Evolutionary conservation across 2,329 filamentous ascomycete species (phyloP), one percentile per base, ranked within the genome.

Genomic region (Alternaria incomplexa): DNA sequence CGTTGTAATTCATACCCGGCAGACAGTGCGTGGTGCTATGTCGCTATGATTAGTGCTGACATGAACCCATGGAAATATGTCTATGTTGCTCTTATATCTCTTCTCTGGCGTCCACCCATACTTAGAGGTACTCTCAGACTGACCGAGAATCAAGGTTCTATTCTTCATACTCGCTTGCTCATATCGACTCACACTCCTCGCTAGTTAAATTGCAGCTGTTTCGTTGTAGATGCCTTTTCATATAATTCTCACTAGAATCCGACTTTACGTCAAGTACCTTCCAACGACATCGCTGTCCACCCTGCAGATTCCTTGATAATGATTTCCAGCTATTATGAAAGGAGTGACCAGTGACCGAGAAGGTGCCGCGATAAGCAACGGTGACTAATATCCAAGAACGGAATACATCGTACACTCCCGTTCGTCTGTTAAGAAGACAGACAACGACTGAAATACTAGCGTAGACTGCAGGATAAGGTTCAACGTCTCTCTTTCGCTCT

Each of bases 201-300:
- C 13, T 36, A 4, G 4, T 36, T n/a, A 7, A n/a, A n/a, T 9
- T 5, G 32, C 32, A 36, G 15, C 15, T 36, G 0, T 36, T n/a
- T n/a, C 7, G 7, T 5, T 9, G 32, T 5, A n/a, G 7, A 36
- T n/a, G 6, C 30, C 30, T 0, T 15, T 32, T 1, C 0, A 15
- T 8, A 15, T 32, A 15, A 8, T 8, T 15, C 1, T 4, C 13
- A 15, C 13, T 9, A 36, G 13, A 36, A n/a, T n/a, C 32, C 15
- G 32, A 36, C 15, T n/a, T 36, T n/a, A 36, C 32, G 0, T n/a
- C 0, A 3, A 36, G 32, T n/a, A 5, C 1, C 7, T 36, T 0
- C 1, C 0, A n/a, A 9, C 0, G 4, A n/a, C 32, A 36, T n/a
- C 32, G 13, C 32, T 3, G n/a, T 36, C 32, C 0, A 9, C 32